Percentiles rank a stretch among this genome's conserved stretches.
phyloP scores from a whole-genome alignment of 768 basidiomycete species.

The Chalciporus sphaerocephalus region DNA sequence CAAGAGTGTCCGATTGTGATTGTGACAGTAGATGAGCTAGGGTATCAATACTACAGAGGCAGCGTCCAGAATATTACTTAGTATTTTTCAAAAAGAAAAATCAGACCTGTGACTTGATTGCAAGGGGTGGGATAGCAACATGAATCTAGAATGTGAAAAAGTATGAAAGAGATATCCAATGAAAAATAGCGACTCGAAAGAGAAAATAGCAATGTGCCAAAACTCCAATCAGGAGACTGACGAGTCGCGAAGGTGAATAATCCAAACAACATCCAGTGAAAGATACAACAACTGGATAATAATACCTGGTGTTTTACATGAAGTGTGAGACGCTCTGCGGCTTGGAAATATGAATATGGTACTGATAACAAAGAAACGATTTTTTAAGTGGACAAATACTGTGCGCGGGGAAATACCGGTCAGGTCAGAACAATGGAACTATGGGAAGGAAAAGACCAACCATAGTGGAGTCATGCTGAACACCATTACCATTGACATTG shows the following conservation, averaged over 20 bases:
- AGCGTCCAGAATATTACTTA: conserved; percentile 8
- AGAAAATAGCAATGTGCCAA: conserved; percentile 21
- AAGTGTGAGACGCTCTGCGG: conserved; percentile 7
- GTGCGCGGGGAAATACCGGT: conserved; percentile 1
- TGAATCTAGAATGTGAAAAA: conserved; percentile 13
- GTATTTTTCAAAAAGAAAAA: conserved; percentile 6
- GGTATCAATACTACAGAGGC: conserved; percentile 9
- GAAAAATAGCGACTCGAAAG: conserved; percentile 3
- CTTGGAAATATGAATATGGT: conserved; percentile 27
- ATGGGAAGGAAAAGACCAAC: conserved; percentile 4
- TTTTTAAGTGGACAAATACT: conserved; percentile 27
- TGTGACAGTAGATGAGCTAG: conserved; percentile 4
- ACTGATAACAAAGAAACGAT: conserved; percentile 20
- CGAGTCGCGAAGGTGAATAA: conserved; percentile 4
- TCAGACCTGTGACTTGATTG: neutral
- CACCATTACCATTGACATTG: conserved; percentile 19
- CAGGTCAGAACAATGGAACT: conserved; percentile 4
- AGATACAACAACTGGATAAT: conserved; percentile 17
- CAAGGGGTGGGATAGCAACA: conserved; percentile 5
- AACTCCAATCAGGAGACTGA: neutral
- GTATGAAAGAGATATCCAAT: neutral
- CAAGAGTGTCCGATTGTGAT: conserved; percentile 73
- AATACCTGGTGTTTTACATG: conserved; percentile 25
- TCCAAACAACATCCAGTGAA: conserved; percentile 9
- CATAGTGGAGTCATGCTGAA: conserved; percentile 17